A percentile compares a stretch with the other conserved stretches of the same genome.
Evolutionary conservation across 129 eudicot species (phyloP).

Genomic region (Deinandra increscens): DNA sequence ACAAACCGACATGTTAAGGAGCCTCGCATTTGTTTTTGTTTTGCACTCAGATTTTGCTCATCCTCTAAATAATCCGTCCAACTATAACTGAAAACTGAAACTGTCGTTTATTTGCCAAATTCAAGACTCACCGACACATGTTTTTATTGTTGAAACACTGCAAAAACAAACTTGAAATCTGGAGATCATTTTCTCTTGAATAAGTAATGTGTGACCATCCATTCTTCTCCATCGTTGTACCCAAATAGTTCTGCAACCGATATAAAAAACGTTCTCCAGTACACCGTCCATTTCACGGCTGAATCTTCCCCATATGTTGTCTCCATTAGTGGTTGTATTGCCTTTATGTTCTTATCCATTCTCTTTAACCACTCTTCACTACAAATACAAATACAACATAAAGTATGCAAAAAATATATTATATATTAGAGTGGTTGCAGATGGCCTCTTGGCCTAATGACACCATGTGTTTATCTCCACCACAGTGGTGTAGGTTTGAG

Average conservation of each 20-base stretch:
- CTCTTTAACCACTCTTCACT: slow-evolving; percentile 98
- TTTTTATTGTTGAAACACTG: slow-evolving; percentile 1
- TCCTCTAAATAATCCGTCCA: no score
- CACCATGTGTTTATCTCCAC: no score
- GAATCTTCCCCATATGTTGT: slow-evolving; percentile 93
- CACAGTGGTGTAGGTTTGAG: no score
- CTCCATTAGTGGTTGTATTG: slow-evolving; percentile 82
- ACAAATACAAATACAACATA: slow-evolving; percentile 23
- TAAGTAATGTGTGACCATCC: slow-evolving; percentile 95
- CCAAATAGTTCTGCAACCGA: slow-evolving; percentile 85
- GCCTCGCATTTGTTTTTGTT: no score
- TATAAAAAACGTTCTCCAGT: slow-evolving; percentile 94
- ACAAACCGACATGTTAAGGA: no score
- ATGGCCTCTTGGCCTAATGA: no score
- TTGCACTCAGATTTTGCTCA: no score
- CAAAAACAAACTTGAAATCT: not conserved
- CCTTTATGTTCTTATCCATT: slow-evolving; percentile 68
- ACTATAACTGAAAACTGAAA: no score
- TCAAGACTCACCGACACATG: not conserved
- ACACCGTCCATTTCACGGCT: slow-evolving; percentile 85
- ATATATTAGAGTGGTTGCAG: no score
- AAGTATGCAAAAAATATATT: not conserved
- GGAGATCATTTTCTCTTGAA: slow-evolving; percentile 65
- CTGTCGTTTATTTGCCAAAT: no score
- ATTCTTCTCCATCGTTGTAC: slow-evolving; percentile 93